A percentile compares a stretch with the other conserved stretches of the same genome.
Evolutionary conservation across 2,329 filamentous ascomycete species (phyloP).

Genomic region (Dactylonectria macrodidyma): DNA sequence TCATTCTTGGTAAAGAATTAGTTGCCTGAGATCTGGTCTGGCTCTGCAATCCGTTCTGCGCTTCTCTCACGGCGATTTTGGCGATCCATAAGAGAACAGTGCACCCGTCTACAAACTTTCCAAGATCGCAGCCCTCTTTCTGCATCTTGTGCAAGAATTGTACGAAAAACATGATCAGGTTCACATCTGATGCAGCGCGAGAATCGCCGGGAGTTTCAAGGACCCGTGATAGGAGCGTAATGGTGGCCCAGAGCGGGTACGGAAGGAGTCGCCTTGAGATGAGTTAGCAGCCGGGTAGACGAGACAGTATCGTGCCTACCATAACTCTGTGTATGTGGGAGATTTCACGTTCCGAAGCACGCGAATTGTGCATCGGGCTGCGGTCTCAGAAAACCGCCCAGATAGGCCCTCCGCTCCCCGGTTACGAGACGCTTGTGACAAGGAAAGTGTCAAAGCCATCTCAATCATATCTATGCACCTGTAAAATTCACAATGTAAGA

Average conservation of each 20-base stretch:
- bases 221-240: background rate
- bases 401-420: background rate
- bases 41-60: background rate
- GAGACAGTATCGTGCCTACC: background rate
- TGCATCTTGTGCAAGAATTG: background rate
- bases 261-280: background rate
- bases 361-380: background rate
- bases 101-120: background rate
- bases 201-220: background rate
- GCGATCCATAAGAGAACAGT: background rate
- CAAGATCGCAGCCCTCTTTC: background rate
- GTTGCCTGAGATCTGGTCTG: background rate
- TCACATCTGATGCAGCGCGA: background rate
- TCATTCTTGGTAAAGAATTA: background rate
- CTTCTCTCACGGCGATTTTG: background rate
- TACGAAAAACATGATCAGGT: background rate
- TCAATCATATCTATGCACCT: background rate
- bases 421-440: background rate
- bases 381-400: background rate
- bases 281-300: background rate
- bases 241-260: background rate
- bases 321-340: background rate
- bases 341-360: background rate
- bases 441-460: background rate
- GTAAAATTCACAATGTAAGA: background rate